These are phyloP conservation scores for Ramaria sp. DNA, from an alignment of 768 basidiomycete genomes.

Conservation along the genomic window DNA sequence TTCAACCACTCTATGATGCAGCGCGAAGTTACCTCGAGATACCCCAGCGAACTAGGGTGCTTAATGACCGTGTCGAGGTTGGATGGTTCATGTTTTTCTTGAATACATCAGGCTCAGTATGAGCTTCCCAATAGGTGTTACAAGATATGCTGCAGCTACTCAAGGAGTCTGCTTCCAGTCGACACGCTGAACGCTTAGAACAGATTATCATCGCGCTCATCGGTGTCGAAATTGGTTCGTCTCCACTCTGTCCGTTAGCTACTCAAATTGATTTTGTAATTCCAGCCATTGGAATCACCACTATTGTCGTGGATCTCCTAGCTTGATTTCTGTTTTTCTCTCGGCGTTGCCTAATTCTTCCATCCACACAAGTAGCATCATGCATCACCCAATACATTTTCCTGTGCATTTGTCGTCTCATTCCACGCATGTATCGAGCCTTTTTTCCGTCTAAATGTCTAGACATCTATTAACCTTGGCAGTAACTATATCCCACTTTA, in stretches of 20 bases:
- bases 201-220: conserved; percentile 89
- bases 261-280: conserved; percentile 14
- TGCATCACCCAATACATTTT: no score
- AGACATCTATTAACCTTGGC: not conserved
- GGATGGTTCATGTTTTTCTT: conserved; percentile 13
- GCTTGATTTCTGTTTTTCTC: conserved; percentile 3
- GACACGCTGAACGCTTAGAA: conserved; percentile 84
- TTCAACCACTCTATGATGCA: conserved; percentile 91
- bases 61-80: conserved; percentile 91
- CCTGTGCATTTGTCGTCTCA: no score
- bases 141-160: conserved; percentile 95
- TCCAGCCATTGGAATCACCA: conserved; percentile 78
- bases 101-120: not conserved
- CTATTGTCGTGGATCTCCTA: conserved; percentile 76
- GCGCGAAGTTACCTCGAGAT: conserved; percentile 92
- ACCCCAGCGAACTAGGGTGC: conserved; percentile 82
- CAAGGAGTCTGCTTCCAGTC: conserved; percentile 88
- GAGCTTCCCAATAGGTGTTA: conserved; percentile 46
- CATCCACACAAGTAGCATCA: not conserved
- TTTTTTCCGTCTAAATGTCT: not conserved
- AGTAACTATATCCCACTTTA: no score
- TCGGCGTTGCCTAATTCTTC: not conserved
- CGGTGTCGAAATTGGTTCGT: conserved; percentile 70
- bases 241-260: not conserved
- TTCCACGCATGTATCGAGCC: no score